Evolutionary conservation across 2,329 filamentous ascomycete species (phyloP).

Genomic region (Berkeleyomyces basicola): DNA sequence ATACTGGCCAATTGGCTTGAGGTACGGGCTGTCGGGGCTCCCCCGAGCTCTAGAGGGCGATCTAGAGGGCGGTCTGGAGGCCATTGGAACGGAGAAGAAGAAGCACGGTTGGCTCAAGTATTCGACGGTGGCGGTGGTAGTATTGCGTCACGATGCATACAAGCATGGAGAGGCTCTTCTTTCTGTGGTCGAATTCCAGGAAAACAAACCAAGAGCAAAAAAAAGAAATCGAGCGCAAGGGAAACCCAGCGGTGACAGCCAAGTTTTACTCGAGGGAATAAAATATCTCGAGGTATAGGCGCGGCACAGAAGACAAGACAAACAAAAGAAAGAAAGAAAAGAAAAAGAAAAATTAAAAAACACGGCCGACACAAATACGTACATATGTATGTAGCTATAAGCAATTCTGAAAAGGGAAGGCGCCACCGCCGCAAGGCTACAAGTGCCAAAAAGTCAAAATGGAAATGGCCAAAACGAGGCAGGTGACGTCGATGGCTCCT

Average conservation of each 20-base stretch:
- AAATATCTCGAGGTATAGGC: not conserved
- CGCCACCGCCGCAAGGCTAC: not conserved
- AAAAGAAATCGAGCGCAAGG: too few relatives aligned
- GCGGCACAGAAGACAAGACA: not conserved
- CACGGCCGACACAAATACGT: not conserved
- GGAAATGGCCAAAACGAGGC: not conserved
- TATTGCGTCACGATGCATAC: not conserved
- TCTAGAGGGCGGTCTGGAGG: not conserved
- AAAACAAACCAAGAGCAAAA: too few relatives aligned
- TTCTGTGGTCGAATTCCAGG: not conserved
- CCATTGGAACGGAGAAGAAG: not conserved
- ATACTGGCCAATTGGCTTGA: not conserved
- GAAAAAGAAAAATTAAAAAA: not conserved
- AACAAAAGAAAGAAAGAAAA: not conserved
- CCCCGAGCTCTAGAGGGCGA: not conserved
- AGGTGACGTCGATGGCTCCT: slow-evolving; percentile 10
- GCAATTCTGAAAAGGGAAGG: not conserved
- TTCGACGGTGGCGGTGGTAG: not conserved
- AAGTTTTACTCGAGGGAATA: not conserved
- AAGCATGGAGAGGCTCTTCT: not conserved
- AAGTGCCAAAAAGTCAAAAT: slow-evolving; percentile 3
- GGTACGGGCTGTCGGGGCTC: not conserved
- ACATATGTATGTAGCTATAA: not conserved
- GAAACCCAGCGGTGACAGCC: too few relatives aligned
- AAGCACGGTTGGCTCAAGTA: slow-evolving; percentile 1